Percentiles rank a stretch among this genome's conserved stretches.
These are phyloP conservation scores for Madurella mycetomatis DNA, from an alignment of 2,329 filamentous ascomycete genomes.

Conservation along the genomic window DNA sequence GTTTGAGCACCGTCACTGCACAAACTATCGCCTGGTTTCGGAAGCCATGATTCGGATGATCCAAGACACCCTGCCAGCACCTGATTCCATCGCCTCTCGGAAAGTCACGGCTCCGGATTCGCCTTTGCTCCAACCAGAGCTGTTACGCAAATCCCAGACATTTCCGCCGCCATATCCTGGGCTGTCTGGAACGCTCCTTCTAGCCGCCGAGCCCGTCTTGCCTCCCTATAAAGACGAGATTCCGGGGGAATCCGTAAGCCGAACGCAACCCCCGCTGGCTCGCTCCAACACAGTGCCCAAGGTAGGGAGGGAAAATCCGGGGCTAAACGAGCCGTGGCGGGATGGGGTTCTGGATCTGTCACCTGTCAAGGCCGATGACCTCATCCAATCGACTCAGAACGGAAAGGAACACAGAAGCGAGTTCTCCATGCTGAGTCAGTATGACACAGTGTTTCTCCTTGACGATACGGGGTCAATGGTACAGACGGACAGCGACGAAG, in stretches of 20 bases:
- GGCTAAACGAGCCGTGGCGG: background rate
- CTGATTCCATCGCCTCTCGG: background rate
- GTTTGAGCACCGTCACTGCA: slow-evolving; percentile 6
- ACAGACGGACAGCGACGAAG: background rate
- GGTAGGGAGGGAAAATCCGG: background rate
- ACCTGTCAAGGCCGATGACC: slow-evolving; percentile 4
- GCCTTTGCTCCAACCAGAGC: background rate
- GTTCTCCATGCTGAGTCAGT: slow-evolving; percentile 5
- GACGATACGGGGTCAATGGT: slow-evolving; percentile 16
- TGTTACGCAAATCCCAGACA: background rate
- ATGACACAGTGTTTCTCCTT: slow-evolving; percentile 15
- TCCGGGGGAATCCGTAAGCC: too few relatives aligned
- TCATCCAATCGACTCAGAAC: background rate
- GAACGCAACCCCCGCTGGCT: too few relatives aligned
- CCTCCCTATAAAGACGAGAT: background rate
- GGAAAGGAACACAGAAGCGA: slow-evolving; percentile 5
- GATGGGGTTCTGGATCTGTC: background rate
- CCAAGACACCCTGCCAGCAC: slow-evolving; percentile 6
- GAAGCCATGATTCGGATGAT: slow-evolving; percentile 13
- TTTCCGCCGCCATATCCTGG: background rate
- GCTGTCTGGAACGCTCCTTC: background rate
- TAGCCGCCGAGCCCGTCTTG: background rate
- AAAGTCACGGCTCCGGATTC: background rate
- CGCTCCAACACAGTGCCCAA: background rate
- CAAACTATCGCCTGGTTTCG: slow-evolving; percentile 6